A percentile compares a stretch with the other conserved stretches of the same genome.
phyloP scores from a whole-genome alignment of 306 rosid genomes.

The Vicia sativa region DNA sequence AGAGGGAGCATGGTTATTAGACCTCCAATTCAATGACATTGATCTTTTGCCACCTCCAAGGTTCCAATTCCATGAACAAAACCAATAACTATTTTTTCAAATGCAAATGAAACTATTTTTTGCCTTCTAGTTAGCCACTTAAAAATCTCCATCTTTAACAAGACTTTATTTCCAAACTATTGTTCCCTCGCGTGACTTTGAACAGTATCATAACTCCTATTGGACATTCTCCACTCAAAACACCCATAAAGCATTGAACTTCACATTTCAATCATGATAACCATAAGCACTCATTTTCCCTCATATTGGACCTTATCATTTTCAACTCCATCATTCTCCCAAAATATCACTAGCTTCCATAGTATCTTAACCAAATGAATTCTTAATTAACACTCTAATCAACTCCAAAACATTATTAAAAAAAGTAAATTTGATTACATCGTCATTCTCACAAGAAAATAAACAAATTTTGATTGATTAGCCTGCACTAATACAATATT shows the following conservation, averaged over 20 bases:
- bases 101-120: neutral
- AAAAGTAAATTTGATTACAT: constrained; percentile 16
- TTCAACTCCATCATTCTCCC: constrained; percentile 39
- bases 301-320: constrained; percentile 37
- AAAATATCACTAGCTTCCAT: constrained; percentile 9
- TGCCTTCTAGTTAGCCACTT: neutral
- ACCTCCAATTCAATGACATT: neutral
- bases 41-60: neutral
- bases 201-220: constrained; percentile 46
- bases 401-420: neutral
- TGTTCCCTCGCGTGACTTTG: constrained; percentile 56
- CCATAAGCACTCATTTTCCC: constrained; percentile 46
- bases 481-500: constrained; percentile 42
- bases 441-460: constrained; percentile 41
- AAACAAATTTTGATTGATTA: constrained; percentile 41
- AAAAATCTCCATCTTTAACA: constrained; percentile 6
- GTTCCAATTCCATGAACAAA: constrained; percentile 2
- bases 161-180: neutral
- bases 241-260: constrained; percentile 54
- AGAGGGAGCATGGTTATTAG: neutral
- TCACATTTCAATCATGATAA: constrained; percentile 78
- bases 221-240: constrained; percentile 43
- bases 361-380: constrained; percentile 32
- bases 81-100: neutral
- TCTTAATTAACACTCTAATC: constrained; percentile 26